phyloP scores from a whole-genome alignment of 495 filamentous ascomycete species.

The Penicillium fimorum region DNA sequence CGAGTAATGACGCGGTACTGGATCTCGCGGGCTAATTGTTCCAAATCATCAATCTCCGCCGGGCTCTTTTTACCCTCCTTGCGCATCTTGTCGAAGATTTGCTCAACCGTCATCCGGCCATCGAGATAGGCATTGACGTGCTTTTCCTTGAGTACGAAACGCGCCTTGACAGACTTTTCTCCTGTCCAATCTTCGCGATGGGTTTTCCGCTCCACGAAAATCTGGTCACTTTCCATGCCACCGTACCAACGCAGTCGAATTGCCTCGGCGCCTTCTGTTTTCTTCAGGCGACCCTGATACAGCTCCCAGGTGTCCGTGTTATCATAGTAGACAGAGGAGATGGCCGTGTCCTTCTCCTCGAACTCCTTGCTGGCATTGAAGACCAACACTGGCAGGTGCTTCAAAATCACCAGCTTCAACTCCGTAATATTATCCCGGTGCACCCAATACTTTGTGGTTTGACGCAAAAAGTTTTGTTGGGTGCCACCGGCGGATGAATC shows the following conservation, averaged over 20 bases:
- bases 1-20: constrained; percentile 89
- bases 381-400: constrained; percentile 95
- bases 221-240: constrained; percentile 88
- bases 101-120: constrained; percentile 75
- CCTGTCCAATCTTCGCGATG: constrained; percentile 99
- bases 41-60: constrained; percentile 84
- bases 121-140: constrained; percentile 86
- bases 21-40: constrained; percentile 85
- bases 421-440: constrained; percentile 98
- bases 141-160: constrained; percentile 94
- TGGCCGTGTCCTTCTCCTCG: constrained; percentile 81
- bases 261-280: constrained; percentile 96
- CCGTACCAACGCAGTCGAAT: constrained; percentile 98
- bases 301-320: constrained; percentile 91
- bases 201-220: constrained; percentile 97
- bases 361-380: constrained; percentile 99
- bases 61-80: constrained; percentile 90
- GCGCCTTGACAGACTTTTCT: constrained; percentile 97
- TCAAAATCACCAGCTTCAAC: constrained; percentile 93
- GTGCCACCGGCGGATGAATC: constrained; percentile 86
- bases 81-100: constrained; percentile 89
- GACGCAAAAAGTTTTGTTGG: constrained; percentile 93
- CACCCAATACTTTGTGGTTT: constrained; percentile 99
- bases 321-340: constrained; percentile 98
- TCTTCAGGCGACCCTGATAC: constrained; percentile 91